Evolutionary conservation across 306 rosid species (phyloP), one percentile per base, ranked within the genome.

Genomic region (Cicer cuneatum): DNA sequence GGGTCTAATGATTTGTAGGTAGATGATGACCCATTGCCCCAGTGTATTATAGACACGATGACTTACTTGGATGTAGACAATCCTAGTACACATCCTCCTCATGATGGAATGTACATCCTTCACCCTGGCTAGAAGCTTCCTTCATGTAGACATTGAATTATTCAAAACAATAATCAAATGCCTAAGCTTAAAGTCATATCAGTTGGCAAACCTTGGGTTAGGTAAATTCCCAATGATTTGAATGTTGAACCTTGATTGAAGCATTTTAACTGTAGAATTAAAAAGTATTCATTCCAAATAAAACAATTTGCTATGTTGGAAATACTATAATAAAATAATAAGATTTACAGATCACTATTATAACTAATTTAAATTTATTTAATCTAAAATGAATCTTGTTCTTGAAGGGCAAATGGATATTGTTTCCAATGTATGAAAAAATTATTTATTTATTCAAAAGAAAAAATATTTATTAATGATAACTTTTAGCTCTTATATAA

Each of bases 131-230:
- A 66, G 51, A 68, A 67, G 51, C 52, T 67, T 76, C 74, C 52
- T 67, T 76, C 74, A 56, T 35, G 7, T 47, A 12, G 38, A 66
- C 24, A 45, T 68, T 9, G 5, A 43, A 48, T 49, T 13, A 11
- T 56, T 75, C 73, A 75, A 65, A 66, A 41, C 74, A 54, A 33
- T 37, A 67, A 76, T 45, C 51, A 76, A 66, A 15, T 54, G 39
- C 18, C 8, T 39, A 75, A 51, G 37, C 57, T 19, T 35, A 73
- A n/a, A 33, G 16, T 51, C 48, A 69, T 69, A 33, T 53, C 8
- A 33, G 46, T 65, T 40, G 43, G 65, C 54, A 75, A 39, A 13
- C 18, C 56, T n/a, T 64, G 12, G 72, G 65, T 12, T 14, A 41
- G 54, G 37, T 29, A 54, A 43, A 6, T 63, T 33, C 48, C 18